These are phyloP conservation scores for Fraxinus xanthoxyloides DNA, from an alignment of 305 asterid genomes.

Conservation along the genomic window DNA sequence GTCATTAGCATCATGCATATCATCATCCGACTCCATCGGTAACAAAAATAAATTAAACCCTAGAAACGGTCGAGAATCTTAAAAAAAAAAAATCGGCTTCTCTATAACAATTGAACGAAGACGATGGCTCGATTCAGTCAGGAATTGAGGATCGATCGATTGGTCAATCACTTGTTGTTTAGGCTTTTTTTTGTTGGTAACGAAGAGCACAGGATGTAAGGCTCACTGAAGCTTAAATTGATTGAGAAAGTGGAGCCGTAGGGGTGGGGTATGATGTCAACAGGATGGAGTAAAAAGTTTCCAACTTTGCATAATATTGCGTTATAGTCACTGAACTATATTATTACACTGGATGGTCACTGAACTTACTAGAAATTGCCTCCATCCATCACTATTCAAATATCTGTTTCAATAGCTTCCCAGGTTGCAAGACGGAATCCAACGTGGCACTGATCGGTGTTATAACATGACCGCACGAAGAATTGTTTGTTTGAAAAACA, in stretches of 20 bases:
- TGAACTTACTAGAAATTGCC: neutral
- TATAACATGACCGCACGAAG: too few relatives aligned
- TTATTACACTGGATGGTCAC: neutral
- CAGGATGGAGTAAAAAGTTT: neutral
- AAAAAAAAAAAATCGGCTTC: neutral
- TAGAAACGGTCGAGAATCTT: neutral
- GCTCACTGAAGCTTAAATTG: neutral
- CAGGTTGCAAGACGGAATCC: neutral
- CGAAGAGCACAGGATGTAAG: neutral
- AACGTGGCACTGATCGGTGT: neutral
- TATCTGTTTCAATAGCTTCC: neutral
- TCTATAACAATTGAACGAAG: neutral
- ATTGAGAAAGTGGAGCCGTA: too few relatives aligned
- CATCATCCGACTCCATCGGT: conserved; percentile 78
- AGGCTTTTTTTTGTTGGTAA: neutral
- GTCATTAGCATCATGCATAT: conserved; percentile 89
- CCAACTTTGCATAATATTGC: neutral
- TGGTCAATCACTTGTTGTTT: neutral
- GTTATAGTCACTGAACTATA: neutral
- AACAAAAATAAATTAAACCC: neutral
- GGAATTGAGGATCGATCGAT: neutral
- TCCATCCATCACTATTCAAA: neutral
- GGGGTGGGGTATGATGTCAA: neutral
- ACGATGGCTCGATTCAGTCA: neutral
- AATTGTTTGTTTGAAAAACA: too few relatives aligned